A percentile compares a stretch with the other conserved stretches of the same genome.
Conservation (phyloP, 2,329 filamentous ascomycete genomes). For the Pseudocercospora macadamiae region DNA sequence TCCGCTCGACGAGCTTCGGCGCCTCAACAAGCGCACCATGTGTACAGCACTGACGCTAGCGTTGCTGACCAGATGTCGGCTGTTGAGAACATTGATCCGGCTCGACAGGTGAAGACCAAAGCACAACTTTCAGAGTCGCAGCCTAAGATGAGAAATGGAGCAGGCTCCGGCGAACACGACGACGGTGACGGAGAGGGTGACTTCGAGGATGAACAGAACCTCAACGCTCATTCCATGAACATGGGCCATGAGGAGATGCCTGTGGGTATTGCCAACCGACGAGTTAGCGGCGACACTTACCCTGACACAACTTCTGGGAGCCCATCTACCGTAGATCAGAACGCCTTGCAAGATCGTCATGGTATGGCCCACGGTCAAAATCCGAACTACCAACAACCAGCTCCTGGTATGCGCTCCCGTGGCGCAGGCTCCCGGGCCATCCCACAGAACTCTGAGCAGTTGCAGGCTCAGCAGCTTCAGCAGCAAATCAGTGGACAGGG, state of each 20-base stretch:
- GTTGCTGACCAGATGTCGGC: constrained; percentile 12
- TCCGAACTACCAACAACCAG: neutral
- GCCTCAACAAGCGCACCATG: neutral
- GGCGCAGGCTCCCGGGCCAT: neutral
- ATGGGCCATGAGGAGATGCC: neutral
- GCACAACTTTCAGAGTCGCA: neutral
- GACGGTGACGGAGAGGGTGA: neutral
- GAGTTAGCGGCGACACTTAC: constrained; percentile 21
- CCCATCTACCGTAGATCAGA: constrained; percentile 14
- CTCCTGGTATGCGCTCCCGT: neutral
- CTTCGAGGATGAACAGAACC: neutral
- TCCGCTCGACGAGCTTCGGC: neutral
- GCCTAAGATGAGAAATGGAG: neutral
- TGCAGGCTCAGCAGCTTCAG: neutral
- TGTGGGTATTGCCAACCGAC: neutral
- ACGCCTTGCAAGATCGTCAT: neutral
- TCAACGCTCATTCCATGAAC: neutral
- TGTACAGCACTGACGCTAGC: constrained; percentile 20
- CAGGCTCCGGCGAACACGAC: neutral
- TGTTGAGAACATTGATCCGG: neutral
- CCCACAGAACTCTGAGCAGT: neutral
- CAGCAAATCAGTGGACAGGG: neutral
- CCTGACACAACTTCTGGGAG: constrained; percentile 23
- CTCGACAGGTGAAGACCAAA: neutral
- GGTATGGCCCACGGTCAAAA: neutral